Conservation (phyloP, 176 grass and related monocot species). For the Musa schizocarpa region DNA sequence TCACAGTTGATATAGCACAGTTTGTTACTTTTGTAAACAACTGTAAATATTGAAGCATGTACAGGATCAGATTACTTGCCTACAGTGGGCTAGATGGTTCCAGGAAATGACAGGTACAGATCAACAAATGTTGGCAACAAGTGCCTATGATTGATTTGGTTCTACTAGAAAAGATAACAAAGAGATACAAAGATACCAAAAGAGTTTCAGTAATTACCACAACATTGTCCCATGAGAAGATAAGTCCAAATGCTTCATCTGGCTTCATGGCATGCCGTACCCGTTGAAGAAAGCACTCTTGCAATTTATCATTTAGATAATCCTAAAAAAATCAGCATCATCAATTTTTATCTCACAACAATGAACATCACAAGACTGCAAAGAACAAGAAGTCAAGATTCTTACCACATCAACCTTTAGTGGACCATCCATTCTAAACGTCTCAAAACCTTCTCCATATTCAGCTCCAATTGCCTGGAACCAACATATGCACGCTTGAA, state of each 20-base stretch:
- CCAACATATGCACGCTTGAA: neutral
- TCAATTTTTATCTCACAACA: neutral
- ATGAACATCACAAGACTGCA: neutral
- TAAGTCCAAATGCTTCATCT: conserved; percentile 93
- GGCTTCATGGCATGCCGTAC: conserved; percentile 99
- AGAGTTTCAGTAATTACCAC: conserved; percentile 41
- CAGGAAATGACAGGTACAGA: neutral
- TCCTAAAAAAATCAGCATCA: conserved; percentile 34
- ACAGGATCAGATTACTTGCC: neutral
- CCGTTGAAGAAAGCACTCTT: conserved; percentile 90
- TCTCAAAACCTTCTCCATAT: conserved; percentile 97
- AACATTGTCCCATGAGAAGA: conserved; percentile 98
- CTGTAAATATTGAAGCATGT: neutral
- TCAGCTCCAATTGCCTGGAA: conserved; percentile 78
- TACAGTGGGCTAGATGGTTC: neutral
- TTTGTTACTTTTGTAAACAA: neutral
- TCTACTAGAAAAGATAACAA: neutral
- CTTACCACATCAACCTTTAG: conserved; percentile 96
- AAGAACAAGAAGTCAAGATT: conserved; percentile 6
- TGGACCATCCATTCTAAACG: conserved; percentile 88
- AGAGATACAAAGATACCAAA: neutral
- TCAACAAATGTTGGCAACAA: neutral
- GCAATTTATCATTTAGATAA: conserved; percentile 89
- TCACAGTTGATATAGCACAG: neutral
- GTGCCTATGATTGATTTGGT: neutral